phyloP scores from a whole-genome alignment of 306 rosid species.

The Quercus robur region DNA sequence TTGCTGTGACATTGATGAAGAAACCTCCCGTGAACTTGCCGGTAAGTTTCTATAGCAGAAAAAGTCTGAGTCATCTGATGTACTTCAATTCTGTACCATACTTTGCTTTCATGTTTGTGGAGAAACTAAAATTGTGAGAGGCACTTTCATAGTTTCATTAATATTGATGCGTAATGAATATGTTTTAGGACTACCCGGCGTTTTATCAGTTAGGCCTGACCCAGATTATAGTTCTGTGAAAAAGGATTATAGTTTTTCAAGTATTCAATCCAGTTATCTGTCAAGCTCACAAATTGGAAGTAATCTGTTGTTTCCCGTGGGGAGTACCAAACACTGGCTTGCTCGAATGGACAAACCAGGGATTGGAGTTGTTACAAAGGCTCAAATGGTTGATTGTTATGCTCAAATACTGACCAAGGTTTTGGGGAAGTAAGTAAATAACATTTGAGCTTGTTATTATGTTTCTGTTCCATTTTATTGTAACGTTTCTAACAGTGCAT shows the following conservation, averaged over 20 bases:
- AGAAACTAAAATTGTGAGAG: not conserved
- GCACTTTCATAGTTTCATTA: not conserved
- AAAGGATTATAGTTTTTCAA: slow-evolving; percentile 53
- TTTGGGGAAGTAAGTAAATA: slow-evolving; percentile 63
- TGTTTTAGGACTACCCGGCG: slow-evolving; percentile 63
- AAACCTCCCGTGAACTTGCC: slow-evolving; percentile 53
- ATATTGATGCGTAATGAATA: not conserved
- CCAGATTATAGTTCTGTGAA: slow-evolving; percentile 39
- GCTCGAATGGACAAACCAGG: slow-evolving; percentile 75
- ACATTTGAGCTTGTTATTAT: not conserved
- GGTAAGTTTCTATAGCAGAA: slow-evolving; percentile 30
- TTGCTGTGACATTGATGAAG: slow-evolving; percentile 76
- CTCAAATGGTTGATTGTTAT: slow-evolving; percentile 84
- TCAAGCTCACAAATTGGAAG: slow-evolving; percentile 25
- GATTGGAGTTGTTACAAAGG: slow-evolving; percentile 79
- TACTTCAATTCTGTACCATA: not conserved
- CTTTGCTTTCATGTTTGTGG: slow-evolving; percentile 1
- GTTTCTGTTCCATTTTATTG: not conserved
- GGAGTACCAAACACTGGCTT: slow-evolving; percentile 80
- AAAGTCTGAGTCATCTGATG: not conserved
- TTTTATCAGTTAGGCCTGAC: slow-evolving; percentile 57
- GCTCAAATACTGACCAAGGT: slow-evolving; percentile 74
- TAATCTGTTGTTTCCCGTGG: slow-evolving; percentile 51
- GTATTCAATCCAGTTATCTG: slow-evolving; percentile 7
- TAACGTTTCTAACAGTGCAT: not conserved